Conservation (phyloP, 2,329 filamentous ascomycete genomes). For the Fusarium sp. region DNA sequence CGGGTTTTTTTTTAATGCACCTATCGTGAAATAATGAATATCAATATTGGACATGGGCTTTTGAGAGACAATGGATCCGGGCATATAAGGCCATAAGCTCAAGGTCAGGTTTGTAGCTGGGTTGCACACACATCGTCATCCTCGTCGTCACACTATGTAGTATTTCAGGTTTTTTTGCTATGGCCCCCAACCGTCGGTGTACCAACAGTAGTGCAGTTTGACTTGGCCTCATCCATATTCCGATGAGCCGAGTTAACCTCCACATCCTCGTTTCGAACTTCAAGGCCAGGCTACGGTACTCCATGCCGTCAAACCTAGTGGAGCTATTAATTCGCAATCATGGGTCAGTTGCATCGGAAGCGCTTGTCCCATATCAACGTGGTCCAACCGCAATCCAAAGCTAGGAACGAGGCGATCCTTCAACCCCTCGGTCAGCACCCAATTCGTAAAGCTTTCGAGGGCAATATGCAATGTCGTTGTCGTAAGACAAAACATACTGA, state of each 20-base stretch:
- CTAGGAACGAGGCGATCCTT: constrained; percentile 25
- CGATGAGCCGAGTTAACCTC: not conserved
- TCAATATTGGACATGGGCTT: not conserved
- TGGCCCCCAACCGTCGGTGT: constrained; percentile 14
- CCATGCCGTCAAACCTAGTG: constrained; percentile 18
- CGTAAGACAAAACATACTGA: not conserved
- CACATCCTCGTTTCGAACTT: constrained; percentile 20
- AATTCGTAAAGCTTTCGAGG: not conserved
- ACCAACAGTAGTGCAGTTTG: not conserved
- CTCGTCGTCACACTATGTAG: constrained; percentile 4
- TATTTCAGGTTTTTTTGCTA: constrained; percentile 15
- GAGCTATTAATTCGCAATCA: constrained; percentile 3
- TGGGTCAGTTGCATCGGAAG: constrained; percentile 14
- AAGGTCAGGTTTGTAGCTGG: not conserved
- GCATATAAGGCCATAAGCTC: not conserved
- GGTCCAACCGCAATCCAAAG: constrained; percentile 34
- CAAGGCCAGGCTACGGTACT: constrained; percentile 11
- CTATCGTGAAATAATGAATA: not conserved
- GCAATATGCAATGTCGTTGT: not conserved
- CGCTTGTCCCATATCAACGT: constrained; percentile 37
- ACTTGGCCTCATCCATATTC: constrained; percentile 3
- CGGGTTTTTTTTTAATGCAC: not conserved
- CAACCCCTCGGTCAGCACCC: constrained; percentile 2
- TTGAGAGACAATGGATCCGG: not conserved
- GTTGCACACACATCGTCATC: constrained; percentile 21